Evolutionary conservation across 129 eudicot genomes (phyloP), one percentile per base, ranked within the genome.

Genomic region (Pulicaria dysenterica): DNA sequence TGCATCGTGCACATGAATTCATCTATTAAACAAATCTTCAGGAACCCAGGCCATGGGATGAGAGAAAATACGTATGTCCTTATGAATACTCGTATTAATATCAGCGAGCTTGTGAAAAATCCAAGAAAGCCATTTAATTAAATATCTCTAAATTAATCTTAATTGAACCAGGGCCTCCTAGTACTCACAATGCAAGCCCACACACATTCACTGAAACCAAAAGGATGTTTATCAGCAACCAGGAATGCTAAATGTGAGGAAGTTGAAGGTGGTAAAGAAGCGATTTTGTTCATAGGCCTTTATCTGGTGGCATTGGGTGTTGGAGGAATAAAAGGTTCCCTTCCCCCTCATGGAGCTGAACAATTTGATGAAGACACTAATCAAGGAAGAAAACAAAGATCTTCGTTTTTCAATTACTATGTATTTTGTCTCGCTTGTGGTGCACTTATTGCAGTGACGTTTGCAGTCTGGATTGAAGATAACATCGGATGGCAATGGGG

Each of bases 401-500:
- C 97, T 9, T 76, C 86, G 2, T 88, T 86, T 78, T 91, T 91
- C 81, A 91, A 91, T 70, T 91, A 91, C 72, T 91, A 84, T 48
- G 89, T 88, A 4, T 91, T 88, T 78, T 84, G 86, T 80, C 97
- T 91, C 43, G 84, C 96, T 48, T 82, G 91, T 72, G 97, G 97
- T 69, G 97, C 96, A 73, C 81, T 91, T 44, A 77, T 91, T 54
- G 97, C 97, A 17, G 96, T 92, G 31, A 92, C 97, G 12, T 83
- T 89, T 62, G 89, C 89, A 2, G 97, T 92, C 62, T 92, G 97
- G 96, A 73, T 92, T 17, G 96, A 89, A 73, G 96, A 92, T 72
- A 89, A 92, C 69, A 77, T 67, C 45, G 97, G 96, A 49, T 91
- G 97, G 97, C 93, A 88, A 10, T 91, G 97, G 97, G 97, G 96